These are phyloP conservation scores for Mortierella polycephala DNA, from an alignment of 371 early-diverging fungal species.

Conservation along the genomic window DNA sequence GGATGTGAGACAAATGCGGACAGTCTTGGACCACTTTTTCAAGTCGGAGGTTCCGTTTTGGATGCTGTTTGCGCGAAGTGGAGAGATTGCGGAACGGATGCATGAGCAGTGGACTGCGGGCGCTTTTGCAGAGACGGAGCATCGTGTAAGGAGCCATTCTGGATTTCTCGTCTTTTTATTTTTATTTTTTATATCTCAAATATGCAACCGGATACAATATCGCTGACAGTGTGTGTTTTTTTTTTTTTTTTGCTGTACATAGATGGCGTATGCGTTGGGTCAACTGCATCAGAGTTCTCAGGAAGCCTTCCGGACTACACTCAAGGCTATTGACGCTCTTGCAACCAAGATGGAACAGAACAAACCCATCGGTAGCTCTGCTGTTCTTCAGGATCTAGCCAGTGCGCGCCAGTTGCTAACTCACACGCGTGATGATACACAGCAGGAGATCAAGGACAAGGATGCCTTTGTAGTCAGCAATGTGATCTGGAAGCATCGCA, in stretches of 20 bases:
- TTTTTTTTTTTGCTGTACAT: neutral
- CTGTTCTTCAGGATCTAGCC: conserved; percentile 29
- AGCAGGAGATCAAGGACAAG: conserved; percentile 42
- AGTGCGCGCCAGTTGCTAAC: conserved; percentile 27
- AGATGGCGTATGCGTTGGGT: conserved; percentile 53
- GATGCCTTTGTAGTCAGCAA: conserved; percentile 53
- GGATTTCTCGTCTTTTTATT: neutral
- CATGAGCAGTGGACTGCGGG: conserved; percentile 49
- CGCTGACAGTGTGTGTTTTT: neutral
- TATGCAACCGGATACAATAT: neutral
- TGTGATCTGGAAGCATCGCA: conserved; percentile 46
- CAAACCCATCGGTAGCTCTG: conserved; percentile 33
- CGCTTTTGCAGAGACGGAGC: conserved; percentile 53
- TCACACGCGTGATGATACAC: conserved; percentile 18
- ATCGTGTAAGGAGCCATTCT: conserved; percentile 33
- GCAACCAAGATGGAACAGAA: conserved; percentile 20
- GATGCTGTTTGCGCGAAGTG: conserved; percentile 52
- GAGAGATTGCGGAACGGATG: conserved; percentile 53
- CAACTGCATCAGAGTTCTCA: conserved; percentile 47
- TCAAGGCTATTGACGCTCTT: conserved; percentile 28
- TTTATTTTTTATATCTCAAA: neutral
- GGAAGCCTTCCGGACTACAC: conserved; percentile 42
- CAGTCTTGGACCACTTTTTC: conserved; percentile 47
- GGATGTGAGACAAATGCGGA: conserved; percentile 39
- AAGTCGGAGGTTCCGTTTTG: conserved; percentile 44